These are phyloP conservation scores for Candida namnaoensis DNA, from an alignment of 805 yeast species.

Conservation along the genomic window DNA sequence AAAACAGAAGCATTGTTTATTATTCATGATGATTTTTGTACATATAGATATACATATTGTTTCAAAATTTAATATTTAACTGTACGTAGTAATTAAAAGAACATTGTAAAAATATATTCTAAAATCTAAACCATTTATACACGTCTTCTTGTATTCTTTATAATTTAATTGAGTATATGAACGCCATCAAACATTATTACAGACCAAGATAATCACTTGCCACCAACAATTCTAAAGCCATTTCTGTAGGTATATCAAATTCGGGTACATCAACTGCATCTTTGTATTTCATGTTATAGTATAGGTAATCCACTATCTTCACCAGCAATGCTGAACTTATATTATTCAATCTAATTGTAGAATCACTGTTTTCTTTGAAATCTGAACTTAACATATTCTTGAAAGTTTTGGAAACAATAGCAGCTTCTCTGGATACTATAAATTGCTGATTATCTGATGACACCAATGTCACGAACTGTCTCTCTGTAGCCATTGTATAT, in stretches of 20 bases:
- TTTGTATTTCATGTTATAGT: conserved; percentile 63
- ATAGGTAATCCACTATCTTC: conserved; percentile 78
- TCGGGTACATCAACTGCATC: conserved; percentile 64
- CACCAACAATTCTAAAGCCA: conserved; percentile 84
- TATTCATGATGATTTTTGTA: too few relatives aligned
- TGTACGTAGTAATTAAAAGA: too few relatives aligned
- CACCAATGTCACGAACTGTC: conserved; percentile 48
- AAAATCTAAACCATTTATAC: too few relatives aligned
- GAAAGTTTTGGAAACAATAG: conserved; percentile 60
- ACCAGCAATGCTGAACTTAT: conserved; percentile 67
- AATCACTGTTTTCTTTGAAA: conserved; percentile 53
- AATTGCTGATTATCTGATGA: conserved; percentile 66
- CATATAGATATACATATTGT: too few relatives aligned
- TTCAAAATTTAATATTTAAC: too few relatives aligned
- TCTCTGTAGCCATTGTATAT: too few relatives aligned
- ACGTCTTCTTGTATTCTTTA: too few relatives aligned
- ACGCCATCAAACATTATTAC: conserved; percentile 8
- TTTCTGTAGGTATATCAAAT: conserved; percentile 86
- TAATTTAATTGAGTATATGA: too few relatives aligned
- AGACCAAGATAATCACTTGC: conserved; percentile 88
- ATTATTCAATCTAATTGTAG: conserved; percentile 44
- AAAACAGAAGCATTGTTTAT: too few relatives aligned
- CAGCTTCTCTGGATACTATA: conserved; percentile 63
- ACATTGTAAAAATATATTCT: too few relatives aligned
- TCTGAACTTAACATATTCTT: conserved; percentile 46